Evolutionary conservation across 768 basidiomycete genomes (phyloP).

Genomic region (Boletus huronensis): DNA sequence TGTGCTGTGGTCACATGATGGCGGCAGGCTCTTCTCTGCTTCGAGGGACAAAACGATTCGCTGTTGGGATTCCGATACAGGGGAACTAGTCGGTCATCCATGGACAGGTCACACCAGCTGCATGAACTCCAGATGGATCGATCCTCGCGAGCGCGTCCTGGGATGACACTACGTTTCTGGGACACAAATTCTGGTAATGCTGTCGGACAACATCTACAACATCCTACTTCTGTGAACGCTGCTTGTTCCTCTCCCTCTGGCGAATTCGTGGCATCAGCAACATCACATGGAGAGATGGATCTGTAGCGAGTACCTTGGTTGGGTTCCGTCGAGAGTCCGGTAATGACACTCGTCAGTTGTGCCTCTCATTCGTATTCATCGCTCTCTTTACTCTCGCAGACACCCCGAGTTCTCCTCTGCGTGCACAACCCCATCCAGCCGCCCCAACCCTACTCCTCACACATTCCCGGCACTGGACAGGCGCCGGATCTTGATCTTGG

Average conservation of each 20-base stretch:
- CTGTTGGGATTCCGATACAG: conserved; percentile 6
- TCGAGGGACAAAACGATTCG: background rate
- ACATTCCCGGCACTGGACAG: background rate
- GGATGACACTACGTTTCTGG: conserved; percentile 10
- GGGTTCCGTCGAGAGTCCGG: background rate
- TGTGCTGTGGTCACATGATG: too few species aligned
- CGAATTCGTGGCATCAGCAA: background rate
- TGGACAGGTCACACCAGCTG: conserved; percentile 16
- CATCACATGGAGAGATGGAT: background rate
- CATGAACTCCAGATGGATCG: too few species aligned
- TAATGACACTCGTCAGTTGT: background rate
- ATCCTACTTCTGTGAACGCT: background rate
- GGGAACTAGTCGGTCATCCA: background rate
- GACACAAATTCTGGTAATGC: background rate
- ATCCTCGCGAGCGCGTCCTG: conserved; percentile 3
- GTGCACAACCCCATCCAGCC: background rate
- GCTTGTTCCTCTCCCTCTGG: background rate
- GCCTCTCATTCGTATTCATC: background rate
- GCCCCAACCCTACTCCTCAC: background rate
- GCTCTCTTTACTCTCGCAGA: background rate
- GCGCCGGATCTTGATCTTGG: too few species aligned
- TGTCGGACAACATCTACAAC: background rate
- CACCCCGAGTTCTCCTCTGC: background rate
- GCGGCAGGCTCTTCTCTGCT: too few species aligned
- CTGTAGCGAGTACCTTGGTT: background rate